Percentiles rank a stretch among this genome's conserved stretches.
Conservation (phyloP, 148 eudicot genomes). For the Rhododendron mucronatum region DNA sequence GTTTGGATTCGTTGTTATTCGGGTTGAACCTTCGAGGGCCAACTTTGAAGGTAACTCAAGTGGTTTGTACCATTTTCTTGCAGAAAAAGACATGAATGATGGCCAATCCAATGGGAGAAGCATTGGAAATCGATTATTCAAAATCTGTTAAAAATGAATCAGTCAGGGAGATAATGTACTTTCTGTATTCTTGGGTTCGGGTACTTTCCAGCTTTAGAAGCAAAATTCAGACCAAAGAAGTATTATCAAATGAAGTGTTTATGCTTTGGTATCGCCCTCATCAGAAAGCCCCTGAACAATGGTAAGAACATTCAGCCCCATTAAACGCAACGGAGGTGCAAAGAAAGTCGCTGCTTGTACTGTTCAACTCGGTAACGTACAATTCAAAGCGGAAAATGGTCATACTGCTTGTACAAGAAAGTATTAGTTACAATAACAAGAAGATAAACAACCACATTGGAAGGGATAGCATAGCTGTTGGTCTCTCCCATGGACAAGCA, state of each 20-base stretch:
- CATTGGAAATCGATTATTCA: background rate
- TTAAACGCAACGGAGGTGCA: background rate
- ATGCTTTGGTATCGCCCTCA: background rate
- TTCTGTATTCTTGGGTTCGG: background rate
- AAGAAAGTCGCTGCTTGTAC: background rate
- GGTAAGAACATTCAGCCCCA: background rate
- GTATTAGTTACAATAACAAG: background rate
- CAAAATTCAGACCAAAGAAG: background rate
- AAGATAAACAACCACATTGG: background rate
- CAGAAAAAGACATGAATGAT: background rate
- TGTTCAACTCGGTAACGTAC: background rate
- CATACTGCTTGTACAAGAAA: background rate
- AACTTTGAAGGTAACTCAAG: background rate
- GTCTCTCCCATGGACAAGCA: background rate
- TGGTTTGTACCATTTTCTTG: background rate
- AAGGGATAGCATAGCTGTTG: background rate
- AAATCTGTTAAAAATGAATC: background rate
- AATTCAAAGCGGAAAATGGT: background rate
- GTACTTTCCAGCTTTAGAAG: background rate
- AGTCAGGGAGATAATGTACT: background rate
- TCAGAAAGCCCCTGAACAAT: background rate
- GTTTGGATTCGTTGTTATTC: background rate
- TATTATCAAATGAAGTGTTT: background rate
- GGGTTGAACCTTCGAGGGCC: background rate
- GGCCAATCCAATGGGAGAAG: background rate